phyloP scores from a whole-genome alignment of 108 stramenopile species.

The Skeletonema menzelii region DNA sequence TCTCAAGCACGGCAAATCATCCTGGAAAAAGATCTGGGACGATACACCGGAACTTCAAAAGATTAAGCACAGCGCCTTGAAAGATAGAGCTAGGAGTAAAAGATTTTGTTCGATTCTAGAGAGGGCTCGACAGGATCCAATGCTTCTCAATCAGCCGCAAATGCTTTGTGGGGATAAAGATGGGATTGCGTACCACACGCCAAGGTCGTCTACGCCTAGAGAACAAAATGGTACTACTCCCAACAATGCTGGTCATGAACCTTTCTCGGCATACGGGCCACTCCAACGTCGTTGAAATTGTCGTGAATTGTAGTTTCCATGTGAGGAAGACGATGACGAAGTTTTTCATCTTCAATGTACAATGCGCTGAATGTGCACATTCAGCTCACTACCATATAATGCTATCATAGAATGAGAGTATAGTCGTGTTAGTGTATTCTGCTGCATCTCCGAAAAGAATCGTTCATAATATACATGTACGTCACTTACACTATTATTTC shows the following conservation, averaged over 20 bases:
- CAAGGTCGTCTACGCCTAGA: neutral
- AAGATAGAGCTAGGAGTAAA: slow-evolving; percentile 16
- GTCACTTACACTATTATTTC: too few relatives aligned
- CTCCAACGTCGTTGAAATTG: neutral
- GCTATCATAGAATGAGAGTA: too few relatives aligned
- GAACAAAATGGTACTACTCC: neutral
- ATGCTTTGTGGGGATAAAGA: slow-evolving; percentile 15
- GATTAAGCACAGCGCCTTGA: slow-evolving; percentile 23
- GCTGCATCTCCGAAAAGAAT: too few relatives aligned
- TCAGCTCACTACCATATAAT: too few relatives aligned
- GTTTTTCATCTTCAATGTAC: too few relatives aligned
- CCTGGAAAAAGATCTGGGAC: slow-evolving; percentile 19
- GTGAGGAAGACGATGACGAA: too few relatives aligned
- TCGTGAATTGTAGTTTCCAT: too few relatives aligned
- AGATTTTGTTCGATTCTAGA: slow-evolving; percentile 5
- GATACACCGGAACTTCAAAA: neutral
- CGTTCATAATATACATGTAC: too few relatives aligned
- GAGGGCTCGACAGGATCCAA: slow-evolving; percentile 4
- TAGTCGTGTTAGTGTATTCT: too few relatives aligned
- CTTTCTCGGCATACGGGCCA: neutral
- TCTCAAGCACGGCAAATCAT: slow-evolving; percentile 11
- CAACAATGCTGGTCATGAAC: neutral
- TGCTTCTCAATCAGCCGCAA: neutral
- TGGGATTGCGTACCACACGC: slow-evolving; percentile 5
- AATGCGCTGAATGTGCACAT: too few relatives aligned